A percentile compares a stretch with the other conserved stretches of the same genome.
Conservation (phyloP, 148 eudicot genomes). For the Arbutus unedo region DNA sequence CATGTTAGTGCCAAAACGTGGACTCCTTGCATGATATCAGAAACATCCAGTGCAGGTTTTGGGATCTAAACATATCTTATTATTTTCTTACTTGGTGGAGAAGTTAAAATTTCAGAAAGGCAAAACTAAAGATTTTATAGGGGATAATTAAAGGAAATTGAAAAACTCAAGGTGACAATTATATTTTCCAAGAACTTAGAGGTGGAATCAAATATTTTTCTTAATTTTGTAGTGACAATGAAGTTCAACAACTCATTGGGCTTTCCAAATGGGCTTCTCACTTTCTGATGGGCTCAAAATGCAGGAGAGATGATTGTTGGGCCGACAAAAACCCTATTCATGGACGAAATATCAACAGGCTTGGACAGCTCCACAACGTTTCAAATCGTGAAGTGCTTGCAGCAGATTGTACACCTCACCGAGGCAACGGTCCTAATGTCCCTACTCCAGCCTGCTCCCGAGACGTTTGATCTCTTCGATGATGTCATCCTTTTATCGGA, state of each 20-base stretch:
- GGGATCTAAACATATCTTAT: no score
- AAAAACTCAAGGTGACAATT: no score
- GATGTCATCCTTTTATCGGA: conserved; percentile 74
- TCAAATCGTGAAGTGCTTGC: conserved; percentile 81
- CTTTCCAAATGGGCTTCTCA: no score
- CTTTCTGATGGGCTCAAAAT: background rate
- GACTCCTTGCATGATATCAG: no score
- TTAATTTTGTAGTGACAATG: background rate
- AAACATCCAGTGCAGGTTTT: no score
- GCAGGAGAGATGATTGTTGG: conserved; percentile 86
- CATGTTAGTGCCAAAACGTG: no score
- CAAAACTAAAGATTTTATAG: no score
- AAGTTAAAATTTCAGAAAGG: no score
- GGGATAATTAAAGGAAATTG: no score
- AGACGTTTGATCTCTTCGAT: conserved; percentile 81
- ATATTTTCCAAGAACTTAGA: no score
- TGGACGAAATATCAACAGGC: conserved; percentile 99
- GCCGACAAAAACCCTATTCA: conserved; percentile 76
- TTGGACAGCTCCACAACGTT: conserved; percentile 87
- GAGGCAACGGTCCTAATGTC: conserved; percentile 79
- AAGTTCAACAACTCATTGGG: no score
- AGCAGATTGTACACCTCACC: conserved; percentile 71
- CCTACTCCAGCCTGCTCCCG: conserved; percentile 84
- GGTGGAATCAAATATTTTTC: background rate
- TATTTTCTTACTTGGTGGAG: no score